A percentile compares a stretch with the other conserved stretches of the same genome.
These are phyloP conservation scores for Plectosphaerella plurivora DNA, from an alignment of 2,329 filamentous ascomycete genomes.

Conservation along the genomic window DNA sequence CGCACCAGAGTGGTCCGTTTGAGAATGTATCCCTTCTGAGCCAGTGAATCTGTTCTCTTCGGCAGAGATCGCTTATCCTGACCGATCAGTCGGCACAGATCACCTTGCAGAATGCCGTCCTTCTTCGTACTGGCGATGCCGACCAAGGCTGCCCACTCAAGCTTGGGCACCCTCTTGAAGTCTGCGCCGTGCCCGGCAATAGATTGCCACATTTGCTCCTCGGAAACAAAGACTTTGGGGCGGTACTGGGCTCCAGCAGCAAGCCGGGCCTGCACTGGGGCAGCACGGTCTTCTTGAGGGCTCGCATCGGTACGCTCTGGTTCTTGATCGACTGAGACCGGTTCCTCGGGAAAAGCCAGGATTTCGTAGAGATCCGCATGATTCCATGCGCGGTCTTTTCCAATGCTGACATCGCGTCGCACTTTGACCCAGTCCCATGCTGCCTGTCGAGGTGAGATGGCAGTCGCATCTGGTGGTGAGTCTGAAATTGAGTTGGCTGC, in stretches of 20 bases:
- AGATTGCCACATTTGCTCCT: conserved; percentile 55
- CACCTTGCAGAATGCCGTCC: conserved; percentile 56
- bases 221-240: conserved; percentile 41
- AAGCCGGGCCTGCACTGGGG: no score
- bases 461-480: neutral
- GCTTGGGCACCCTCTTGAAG: conserved; percentile 51
- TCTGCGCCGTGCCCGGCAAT: conserved; percentile 57
- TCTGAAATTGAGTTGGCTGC: neutral
- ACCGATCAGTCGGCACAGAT: conserved; percentile 50
- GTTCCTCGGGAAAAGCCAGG: conserved; percentile 8
- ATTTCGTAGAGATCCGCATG: conserved; percentile 12
- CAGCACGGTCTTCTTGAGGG: neutral
- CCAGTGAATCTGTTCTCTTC: conserved; percentile 54
- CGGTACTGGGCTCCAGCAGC: conserved; percentile 1
- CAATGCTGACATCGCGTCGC: conserved; percentile 16
- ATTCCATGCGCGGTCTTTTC: conserved; percentile 13
- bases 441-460: conserved; percentile 3
- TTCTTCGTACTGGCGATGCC: conserved; percentile 51
- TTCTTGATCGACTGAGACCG: neutral
- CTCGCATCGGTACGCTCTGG: conserved; percentile 3
- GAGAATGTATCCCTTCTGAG: conserved; percentile 56
- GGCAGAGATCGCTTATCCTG: conserved; percentile 63
- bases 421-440: conserved; percentile 17
- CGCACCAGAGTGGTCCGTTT: conserved; percentile 56
- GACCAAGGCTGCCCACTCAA: conserved; percentile 55